Conservation (phyloP, 176 grass and related monocot species). For the Oryza meridionalis region DNA sequence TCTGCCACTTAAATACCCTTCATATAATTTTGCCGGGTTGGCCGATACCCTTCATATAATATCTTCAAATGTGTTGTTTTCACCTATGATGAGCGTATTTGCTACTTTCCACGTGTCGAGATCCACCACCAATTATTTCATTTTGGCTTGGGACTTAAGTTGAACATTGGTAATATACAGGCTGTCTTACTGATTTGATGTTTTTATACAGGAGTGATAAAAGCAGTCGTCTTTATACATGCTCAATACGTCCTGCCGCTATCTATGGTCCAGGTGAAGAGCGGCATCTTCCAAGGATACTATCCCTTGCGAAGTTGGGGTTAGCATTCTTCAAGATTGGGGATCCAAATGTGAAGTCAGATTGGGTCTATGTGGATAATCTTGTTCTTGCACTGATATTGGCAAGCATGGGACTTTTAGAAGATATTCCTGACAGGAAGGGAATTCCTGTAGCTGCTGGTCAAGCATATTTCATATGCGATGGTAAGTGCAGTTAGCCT, state of each 20-base stretch:
- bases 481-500: slow-evolving; percentile 66
- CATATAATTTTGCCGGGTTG: neutral
- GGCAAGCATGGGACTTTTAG: slow-evolving; percentile 81
- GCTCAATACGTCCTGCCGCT: slow-evolving; percentile 84
- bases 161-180: neutral
- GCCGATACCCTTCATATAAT: neutral
- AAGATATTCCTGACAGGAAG: slow-evolving; percentile 74
- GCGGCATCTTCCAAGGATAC: slow-evolving; percentile 83
- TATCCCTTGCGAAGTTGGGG: slow-evolving; percentile 90
- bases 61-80: neutral
- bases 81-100: neutral
- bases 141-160: slow-evolving; percentile 15
- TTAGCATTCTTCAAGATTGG: slow-evolving; percentile 80
- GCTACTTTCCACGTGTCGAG: neutral
- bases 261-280: slow-evolving; percentile 95
- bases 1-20: neutral
- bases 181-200: slow-evolving; percentile 24
- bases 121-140: neutral
- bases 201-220: slow-evolving; percentile 41
- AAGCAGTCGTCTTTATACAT: slow-evolving; percentile 70
- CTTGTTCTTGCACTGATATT: slow-evolving; percentile 92
- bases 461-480: slow-evolving; percentile 90
- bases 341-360: slow-evolving; percentile 72
- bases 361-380: slow-evolving; percentile 95
- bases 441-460: slow-evolving; percentile 75